Base-by-base conservation (phyloP, 257 asterid species). In the Gentiana straminea region DNA sequence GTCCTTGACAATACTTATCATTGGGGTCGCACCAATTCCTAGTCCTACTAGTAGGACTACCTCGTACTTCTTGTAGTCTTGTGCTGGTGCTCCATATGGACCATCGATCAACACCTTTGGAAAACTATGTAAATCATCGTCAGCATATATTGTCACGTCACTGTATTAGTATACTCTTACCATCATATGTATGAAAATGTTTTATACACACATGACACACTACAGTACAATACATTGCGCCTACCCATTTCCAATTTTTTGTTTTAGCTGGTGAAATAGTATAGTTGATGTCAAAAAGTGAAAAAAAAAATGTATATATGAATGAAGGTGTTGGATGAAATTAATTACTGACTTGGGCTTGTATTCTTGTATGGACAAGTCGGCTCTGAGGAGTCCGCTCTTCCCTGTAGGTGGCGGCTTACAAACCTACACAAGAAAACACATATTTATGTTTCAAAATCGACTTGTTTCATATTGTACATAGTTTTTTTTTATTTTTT, bases 51-150 rank as follows among this genome's bases (percentile, higher is more conserved):
- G 66, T 33, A 88, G 58, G 9, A 88, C 96, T 1, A 88, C 94
- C 0, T 88, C 96, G 59, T 88, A 88, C n/a, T 88, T 78, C 74
- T 88, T 84, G 88, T 88, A 88, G 75, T 88, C 96, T 77, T 88
- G 96, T 51, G 96, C 87, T 39, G 96, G 94, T 64, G 96, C 96
- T 55, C 94, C 96, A 12, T 88, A 88, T 63, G 96, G 96, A 39
- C 96, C 96, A 48, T 88, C 94, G 5, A 88, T 84, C 63, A 84
- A 63, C 51, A 88, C 94, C 59, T 55, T 75, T 0, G 94, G 96
- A 66, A 80, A 84, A 51, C 94, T 84, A 78, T 59, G 13, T 3
- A 24, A 24, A 43, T 57, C 48, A 60, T 41, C 13, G 46, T 44
- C 24, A 24, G 24, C 24, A 24, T 24, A 24, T 24, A 24, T 24